Percentiles rank a stretch among this genome's conserved stretches.
phyloP scores from a whole-genome alignment of 2,329 filamentous ascomycete species.

The Purpureocillium takamizusanense region DNA sequence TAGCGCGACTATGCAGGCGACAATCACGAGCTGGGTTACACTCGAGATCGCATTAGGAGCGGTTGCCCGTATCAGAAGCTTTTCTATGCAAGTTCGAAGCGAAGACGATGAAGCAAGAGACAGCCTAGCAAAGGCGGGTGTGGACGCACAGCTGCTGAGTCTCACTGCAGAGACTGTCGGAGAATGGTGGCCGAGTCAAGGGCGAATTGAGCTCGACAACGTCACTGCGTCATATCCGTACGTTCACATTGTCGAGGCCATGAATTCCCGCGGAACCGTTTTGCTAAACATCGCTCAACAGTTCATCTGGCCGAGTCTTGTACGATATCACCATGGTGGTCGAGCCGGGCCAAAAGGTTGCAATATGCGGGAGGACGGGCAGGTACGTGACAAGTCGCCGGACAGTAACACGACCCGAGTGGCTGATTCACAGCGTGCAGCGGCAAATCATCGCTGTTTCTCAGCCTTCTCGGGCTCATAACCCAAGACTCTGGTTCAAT shows the following conservation, averaged over 20 bases:
- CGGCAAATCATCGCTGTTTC: conserved; percentile 40
- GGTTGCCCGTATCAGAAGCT: conserved; percentile 21
- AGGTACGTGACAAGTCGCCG: not conserved
- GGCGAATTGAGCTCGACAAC: not conserved
- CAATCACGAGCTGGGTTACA: conserved; percentile 24
- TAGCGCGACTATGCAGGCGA: conserved; percentile 20
- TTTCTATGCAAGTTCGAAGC: conserved; percentile 12
- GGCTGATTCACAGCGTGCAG: conserved; percentile 19
- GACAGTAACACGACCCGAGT: no score
- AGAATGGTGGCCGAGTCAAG: not conserved
- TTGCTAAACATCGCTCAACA: not conserved
- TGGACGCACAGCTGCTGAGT: not conserved
- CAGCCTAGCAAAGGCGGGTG: not conserved
- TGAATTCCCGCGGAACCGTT: not conserved
- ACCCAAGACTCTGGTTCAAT: conserved; percentile 29
- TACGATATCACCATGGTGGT: not conserved
- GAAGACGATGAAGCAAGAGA: conserved; percentile 8
- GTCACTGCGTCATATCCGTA: conserved; percentile 1
- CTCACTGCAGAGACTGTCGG: not conserved
- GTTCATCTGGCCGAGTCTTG: not conserved
- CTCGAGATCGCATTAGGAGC: conserved; percentile 26
- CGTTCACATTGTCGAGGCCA: no score
- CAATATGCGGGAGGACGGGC: conserved; percentile 1
- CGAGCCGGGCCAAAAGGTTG: not conserved
- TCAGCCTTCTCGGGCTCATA: conserved; percentile 37